Conservation (phyloP, 2,329 filamentous ascomycete species). For the Aureobasidium uvarum region DNA sequence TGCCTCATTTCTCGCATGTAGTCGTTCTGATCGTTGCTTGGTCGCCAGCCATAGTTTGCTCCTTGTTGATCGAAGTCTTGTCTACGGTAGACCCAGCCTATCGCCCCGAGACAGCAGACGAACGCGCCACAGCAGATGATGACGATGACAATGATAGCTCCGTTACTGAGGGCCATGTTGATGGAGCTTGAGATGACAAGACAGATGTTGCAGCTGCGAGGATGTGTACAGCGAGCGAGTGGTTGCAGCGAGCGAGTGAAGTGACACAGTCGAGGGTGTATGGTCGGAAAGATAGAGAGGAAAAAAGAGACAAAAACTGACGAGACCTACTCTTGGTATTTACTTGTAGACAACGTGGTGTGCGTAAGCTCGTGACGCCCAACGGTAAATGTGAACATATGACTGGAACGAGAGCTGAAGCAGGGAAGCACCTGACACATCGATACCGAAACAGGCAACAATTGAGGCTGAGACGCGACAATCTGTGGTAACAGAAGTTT, state of each 20-base stretch:
- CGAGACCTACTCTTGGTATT: not conserved
- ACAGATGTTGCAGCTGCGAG: not conserved
- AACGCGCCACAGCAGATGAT: constrained; percentile 14
- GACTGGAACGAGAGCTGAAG: not conserved
- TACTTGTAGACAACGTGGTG: not conserved
- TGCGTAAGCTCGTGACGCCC: constrained; percentile 17
- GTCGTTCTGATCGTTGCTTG: constrained; percentile 5
- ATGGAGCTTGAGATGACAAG: not conserved
- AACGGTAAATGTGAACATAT: not conserved
- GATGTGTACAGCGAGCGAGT: not conserved
- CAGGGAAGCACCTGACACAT: not conserved
- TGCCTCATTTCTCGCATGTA: constrained; percentile 22
- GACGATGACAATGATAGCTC: constrained; percentile 19
- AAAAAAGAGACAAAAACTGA: not conserved
- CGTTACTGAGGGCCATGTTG: constrained; percentile 10
- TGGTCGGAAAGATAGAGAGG: not conserved
- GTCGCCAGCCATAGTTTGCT: constrained; percentile 15
- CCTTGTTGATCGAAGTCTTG: not conserved
- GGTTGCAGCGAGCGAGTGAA: not conserved
- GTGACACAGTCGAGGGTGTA: not conserved
- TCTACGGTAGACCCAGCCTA: constrained; percentile 4
- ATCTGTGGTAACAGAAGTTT: not conserved
- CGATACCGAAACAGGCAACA: constrained; percentile 14
- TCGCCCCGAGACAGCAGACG: constrained; percentile 10
- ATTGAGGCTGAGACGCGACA: constrained; percentile 3